Conservation (phyloP, 2,329 filamentous ascomycete genomes). For the Hawksworthiomyces lignivorus region DNA sequence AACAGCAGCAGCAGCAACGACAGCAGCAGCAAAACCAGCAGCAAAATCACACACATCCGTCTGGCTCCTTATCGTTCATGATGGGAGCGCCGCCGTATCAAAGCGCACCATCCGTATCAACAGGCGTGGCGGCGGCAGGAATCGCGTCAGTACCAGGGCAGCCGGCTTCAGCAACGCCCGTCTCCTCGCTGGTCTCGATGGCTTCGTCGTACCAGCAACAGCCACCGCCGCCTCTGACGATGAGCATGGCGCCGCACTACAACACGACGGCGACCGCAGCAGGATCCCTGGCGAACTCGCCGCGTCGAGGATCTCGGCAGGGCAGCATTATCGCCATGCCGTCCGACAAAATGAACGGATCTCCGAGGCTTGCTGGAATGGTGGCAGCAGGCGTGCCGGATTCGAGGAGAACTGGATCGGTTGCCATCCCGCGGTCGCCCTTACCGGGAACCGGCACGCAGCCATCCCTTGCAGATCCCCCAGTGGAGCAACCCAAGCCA, state of each 20-base stretch:
- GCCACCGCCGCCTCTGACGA: too few relatives aligned
- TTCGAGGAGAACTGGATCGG: too few relatives aligned
- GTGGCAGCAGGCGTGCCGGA: too few relatives aligned
- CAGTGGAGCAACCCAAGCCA: constrained; percentile 24
- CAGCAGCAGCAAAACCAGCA: constrained; percentile 4
- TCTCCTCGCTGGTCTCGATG: neutral
- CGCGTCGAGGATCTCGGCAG: too few relatives aligned
- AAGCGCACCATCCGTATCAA: neutral
- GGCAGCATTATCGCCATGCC: too few relatives aligned
- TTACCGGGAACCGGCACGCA: too few relatives aligned
- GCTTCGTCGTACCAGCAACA: neutral
- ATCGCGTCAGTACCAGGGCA: neutral
- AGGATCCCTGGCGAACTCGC: constrained; percentile 32
- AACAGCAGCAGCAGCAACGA: constrained; percentile 3
- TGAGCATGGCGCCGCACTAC: too few relatives aligned
- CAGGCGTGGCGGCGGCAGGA: neutral
- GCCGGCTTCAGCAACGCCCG: neutral
- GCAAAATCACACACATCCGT: neutral
- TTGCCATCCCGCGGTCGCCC: too few relatives aligned
- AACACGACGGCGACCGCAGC: constrained; percentile 15
- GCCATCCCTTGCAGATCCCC: too few relatives aligned
- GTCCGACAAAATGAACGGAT: too few relatives aligned
- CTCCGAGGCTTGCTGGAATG: too few relatives aligned
- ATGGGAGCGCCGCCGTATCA: neutral
- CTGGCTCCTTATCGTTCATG: constrained; percentile 1